Evolutionary conservation across 2,329 filamentous ascomycete species (phyloP), one percentile per base, ranked within the genome.

Genomic region (Beauveria scarabaeidicola): DNA sequence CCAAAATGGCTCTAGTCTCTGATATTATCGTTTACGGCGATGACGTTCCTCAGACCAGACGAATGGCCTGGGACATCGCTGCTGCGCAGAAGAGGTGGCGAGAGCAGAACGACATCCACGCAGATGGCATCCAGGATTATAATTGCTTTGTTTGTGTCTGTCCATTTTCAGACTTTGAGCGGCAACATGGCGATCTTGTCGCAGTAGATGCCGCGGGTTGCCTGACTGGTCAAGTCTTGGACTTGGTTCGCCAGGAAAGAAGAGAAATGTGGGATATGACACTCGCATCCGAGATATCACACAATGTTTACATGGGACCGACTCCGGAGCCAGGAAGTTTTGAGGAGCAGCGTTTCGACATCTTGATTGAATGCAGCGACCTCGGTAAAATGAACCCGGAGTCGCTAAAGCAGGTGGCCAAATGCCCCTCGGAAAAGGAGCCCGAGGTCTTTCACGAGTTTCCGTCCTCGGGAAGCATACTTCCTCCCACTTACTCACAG

Each of bases 231-330:
- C 83, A 86, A 19, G 86, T 94, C 25, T 80, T 96, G 67, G 92
- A 97, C 72, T 94, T 99, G 70, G 90, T 90, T 69, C 87, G 89
- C 66, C 90, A 91, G 76, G 94, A 99, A 72, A 83, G 92, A 60
- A 74, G 84, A 53, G 94, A 99, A 75, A 97, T 99, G 93, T 91
- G 89, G 72, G 81, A 81, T 61, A 97, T 97, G 93, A 92, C 93
- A 11, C 85, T 85, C 66, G 88, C 92, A 3, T 91, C 91, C 0
- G 89, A 96, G 71, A 96, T 97, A 63, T 86, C 90, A 57, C 81
- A 83, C 64, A 97, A 97, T 69, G 90, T 97, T 27, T 97, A 88
- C 82, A 79, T 97, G 61, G 94, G 94, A 0, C 90, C 91, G 2
- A 94, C 91, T 0, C 91, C 91, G 0, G 90, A 95, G 64, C 78